Evolutionary conservation across 371 early-diverging fungal genomes (phyloP).

Genomic region (Zychaea mexicana): DNA sequence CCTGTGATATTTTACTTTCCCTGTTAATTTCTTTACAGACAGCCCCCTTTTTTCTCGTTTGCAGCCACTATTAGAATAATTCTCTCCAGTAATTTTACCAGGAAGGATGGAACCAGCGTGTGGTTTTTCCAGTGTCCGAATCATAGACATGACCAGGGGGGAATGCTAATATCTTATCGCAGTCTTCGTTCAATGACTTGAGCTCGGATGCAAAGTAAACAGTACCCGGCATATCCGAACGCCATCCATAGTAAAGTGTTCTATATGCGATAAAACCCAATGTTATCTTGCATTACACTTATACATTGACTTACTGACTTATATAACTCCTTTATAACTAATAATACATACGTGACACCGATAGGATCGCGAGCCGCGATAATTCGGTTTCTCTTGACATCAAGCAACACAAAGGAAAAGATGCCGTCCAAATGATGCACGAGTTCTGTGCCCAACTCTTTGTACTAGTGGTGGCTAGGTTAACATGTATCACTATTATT

Average conservation of each 20-base stretch:
- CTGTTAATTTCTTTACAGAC: too few species aligned
- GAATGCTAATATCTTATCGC: conserved; percentile 94
- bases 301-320: too few species aligned
- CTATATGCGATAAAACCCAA: too few species aligned
- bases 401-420: conserved; percentile 93
- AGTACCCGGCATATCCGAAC: conserved; percentile 78
- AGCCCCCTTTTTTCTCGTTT: too few species aligned
- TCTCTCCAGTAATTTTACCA: conserved; percentile 61
- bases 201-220: conserved; percentile 94
- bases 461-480: conserved; percentile 63
- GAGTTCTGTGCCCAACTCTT: conserved; percentile 80
- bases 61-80: too few species aligned
- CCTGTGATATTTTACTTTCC: too few species aligned
- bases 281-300: too few species aligned
- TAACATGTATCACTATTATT: background rate
- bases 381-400: conserved; percentile 76
- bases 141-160: conserved; percentile 94
- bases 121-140: conserved; percentile 73
- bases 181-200: conserved; percentile 92
- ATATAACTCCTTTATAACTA: too few species aligned
- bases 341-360: conserved; percentile 75
- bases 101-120: conserved; percentile 86
- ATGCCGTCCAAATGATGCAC: conserved; percentile 91
- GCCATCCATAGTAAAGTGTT: conserved; percentile 94
- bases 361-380: conserved; percentile 96